These are phyloP conservation scores for Microcyclosporella mali DNA, from an alignment of 2,329 filamentous ascomycete species.

Conservation along the genomic window DNA sequence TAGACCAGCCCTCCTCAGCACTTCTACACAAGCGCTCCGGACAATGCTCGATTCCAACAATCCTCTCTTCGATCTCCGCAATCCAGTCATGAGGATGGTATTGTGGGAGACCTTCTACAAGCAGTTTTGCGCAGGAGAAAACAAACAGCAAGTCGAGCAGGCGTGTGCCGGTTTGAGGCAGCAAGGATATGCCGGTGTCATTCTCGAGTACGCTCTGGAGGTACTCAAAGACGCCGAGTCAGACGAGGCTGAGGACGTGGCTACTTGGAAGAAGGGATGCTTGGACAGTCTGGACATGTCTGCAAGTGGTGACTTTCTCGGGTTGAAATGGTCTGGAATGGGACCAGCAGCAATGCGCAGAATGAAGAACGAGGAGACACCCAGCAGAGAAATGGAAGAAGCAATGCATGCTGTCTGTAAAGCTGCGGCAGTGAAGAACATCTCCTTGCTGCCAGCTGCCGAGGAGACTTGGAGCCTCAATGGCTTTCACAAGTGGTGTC, in stretches of 20 bases:
- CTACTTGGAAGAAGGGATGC: conserved; percentile 67
- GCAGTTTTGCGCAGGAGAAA: conserved; percentile 86
- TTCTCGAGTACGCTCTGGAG: conserved; percentile 77
- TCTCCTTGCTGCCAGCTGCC: conserved; percentile 75
- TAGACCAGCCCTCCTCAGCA: conserved; percentile 60
- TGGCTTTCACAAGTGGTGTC: conserved; percentile 59
- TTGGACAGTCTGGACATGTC: conserved; percentile 61
- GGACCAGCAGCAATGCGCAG: conserved; percentile 65
- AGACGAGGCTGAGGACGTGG: conserved; percentile 55
- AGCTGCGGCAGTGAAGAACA: conserved; percentile 60
- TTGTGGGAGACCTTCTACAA: conserved; percentile 81
- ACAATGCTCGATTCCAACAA: conserved; percentile 63
- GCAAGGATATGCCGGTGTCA: conserved; percentile 76
- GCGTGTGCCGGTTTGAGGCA: conserved; percentile 62
- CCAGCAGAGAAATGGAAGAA: conserved; percentile 57
- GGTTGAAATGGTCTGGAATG: conserved; percentile 70
- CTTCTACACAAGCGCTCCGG: conserved; percentile 63
- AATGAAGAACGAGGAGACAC: conserved; percentile 56
- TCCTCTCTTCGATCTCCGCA: conserved; percentile 62
- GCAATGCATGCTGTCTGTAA: conserved; percentile 71
- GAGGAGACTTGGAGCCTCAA: conserved; percentile 74
- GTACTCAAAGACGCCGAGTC: conserved; percentile 57
- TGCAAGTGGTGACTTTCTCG: conserved; percentile 48
- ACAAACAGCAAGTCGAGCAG: conserved; percentile 57
- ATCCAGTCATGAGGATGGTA: conserved; percentile 61